A percentile compares a stretch with the other conserved stretches of the same genome.
Conservation (phyloP, 169 alveolate species). For the Babesia sp. region DNA sequence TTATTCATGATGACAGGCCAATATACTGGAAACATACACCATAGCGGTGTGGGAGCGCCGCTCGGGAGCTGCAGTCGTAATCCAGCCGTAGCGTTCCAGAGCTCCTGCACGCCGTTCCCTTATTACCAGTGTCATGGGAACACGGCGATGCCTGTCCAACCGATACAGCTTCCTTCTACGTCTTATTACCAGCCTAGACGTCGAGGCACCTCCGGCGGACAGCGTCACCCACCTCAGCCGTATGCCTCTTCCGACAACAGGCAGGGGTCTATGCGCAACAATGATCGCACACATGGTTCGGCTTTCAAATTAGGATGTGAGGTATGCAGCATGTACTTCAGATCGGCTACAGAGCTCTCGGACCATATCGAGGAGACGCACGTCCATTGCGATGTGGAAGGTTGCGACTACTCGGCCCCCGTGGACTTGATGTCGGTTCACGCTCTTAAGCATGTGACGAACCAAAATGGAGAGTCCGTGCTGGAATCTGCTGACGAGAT, state of each 20-base stretch:
- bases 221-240: constrained; percentile 12
- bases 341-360: constrained; percentile 34
- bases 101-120: neutral
- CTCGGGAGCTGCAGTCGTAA: neutral
- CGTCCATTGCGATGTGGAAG: constrained; percentile 69
- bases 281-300: neutral
- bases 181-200: neutral
- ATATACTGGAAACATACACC: neutral
- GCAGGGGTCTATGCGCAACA: neutral
- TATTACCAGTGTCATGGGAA: constrained; percentile 7
- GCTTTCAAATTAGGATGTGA: constrained; percentile 21
- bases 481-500: constrained; percentile 65
- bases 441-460: constrained; percentile 65
- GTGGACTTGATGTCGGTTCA: constrained; percentile 69
- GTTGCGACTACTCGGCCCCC: constrained; percentile 72
- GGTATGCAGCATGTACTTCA: constrained; percentile 64
- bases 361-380: constrained; percentile 70
- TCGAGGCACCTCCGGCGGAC: neutral
- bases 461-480: constrained; percentile 59
- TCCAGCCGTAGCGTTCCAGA: constrained; percentile 10
- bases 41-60: constrained; percentile 13
- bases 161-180: neutral
- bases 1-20: neutral
- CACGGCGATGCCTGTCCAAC: neutral
- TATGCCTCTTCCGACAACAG: neutral